Evolutionary conservation across 2,329 filamentous ascomycete genomes (phyloP).

Genomic region (Claviceps purpurea): DNA sequence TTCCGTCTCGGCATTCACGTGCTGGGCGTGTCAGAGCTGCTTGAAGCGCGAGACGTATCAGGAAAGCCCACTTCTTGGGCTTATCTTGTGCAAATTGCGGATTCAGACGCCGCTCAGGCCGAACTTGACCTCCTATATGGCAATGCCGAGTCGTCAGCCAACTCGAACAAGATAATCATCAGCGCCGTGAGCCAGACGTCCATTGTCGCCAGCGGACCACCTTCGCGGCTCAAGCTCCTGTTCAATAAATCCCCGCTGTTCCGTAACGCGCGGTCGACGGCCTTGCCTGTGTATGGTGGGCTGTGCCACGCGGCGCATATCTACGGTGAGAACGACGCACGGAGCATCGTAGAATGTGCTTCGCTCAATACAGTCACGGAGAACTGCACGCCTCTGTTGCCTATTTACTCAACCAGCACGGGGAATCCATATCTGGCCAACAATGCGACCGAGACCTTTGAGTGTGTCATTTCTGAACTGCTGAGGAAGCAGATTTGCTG

Average conservation of each 20-base stretch:
- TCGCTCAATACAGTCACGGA: background rate
- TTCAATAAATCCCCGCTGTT: conserved; percentile 12
- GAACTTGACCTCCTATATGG: conserved; percentile 24
- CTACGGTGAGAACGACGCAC: conserved; percentile 19
- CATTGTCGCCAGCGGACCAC: conserved; percentile 26
- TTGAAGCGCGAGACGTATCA: conserved; percentile 21
- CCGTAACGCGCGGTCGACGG: conserved; percentile 15
- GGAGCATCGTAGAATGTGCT: conserved; percentile 11
- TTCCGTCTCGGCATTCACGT: conserved; percentile 34
- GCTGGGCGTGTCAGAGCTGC: conserved; percentile 25
- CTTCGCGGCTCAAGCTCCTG: conserved; percentile 13
- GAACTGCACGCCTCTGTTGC: background rate
- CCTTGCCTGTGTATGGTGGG: conserved; percentile 23
- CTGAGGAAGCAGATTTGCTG: conserved; percentile 7
- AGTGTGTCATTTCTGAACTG: conserved; percentile 6
- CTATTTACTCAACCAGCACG: conserved; percentile 6
- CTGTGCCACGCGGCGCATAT: conserved; percentile 29
- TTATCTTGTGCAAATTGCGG: conserved; percentile 24
- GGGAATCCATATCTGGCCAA: conserved; percentile 5
- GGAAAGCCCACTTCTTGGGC: conserved; percentile 24
- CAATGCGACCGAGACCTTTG: conserved; percentile 5
- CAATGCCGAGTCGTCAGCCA: conserved; percentile 7
- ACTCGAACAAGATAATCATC: conserved; percentile 25
- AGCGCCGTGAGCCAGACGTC: conserved; percentile 20
- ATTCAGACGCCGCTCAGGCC: conserved; percentile 17